phyloP scores from a whole-genome alignment of 768 basidiomycete genomes.

The Tricholomella constricta region DNA sequence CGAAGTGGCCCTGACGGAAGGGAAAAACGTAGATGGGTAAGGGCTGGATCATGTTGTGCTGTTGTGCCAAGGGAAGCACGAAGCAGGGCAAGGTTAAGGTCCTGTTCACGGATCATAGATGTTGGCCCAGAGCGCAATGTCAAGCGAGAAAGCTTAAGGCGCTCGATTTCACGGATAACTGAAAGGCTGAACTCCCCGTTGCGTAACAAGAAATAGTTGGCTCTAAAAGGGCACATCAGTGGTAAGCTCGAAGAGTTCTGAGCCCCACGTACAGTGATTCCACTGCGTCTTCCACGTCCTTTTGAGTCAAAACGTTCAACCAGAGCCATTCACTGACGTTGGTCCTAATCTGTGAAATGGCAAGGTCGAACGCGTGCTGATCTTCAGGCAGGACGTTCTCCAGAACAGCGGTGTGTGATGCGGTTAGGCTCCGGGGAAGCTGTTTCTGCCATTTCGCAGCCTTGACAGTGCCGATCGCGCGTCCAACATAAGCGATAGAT shows the following conservation, averaged over 20 bases:
- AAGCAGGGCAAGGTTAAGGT: constrained; percentile 83
- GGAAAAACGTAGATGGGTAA: constrained; percentile 72
- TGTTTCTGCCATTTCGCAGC: constrained; percentile 78
- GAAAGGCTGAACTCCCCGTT: constrained; percentile 88
- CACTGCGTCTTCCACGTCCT: constrained; percentile 82
- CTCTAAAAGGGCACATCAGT: constrained; percentile 45
- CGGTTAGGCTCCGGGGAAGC: constrained; percentile 66
- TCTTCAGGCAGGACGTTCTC: constrained; percentile 74
- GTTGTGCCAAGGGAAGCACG: constrained; percentile 87
- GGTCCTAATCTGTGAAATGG: constrained; percentile 73
- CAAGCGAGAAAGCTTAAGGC: constrained; percentile 77
- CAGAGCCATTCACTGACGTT: constrained; percentile 94
- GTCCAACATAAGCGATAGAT: constrained; percentile 84
- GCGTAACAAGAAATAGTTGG: constrained; percentile 84
- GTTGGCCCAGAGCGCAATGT: constrained; percentile 63
- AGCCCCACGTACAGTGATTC: constrained; percentile 69
- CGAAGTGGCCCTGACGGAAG: constrained; percentile 82
- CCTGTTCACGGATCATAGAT: constrained; percentile 87
- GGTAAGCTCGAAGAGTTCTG: background rate
- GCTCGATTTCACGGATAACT: constrained; percentile 84
- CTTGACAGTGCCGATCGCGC: constrained; percentile 84
- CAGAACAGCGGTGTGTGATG: constrained; percentile 65
- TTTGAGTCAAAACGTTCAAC: constrained; percentile 82
- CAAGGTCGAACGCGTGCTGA: constrained; percentile 72
- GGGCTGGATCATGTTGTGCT: constrained; percentile 82